Conservation (phyloP, 2,329 filamentous ascomycete genomes). For the Trichoderma asperellum region DNA sequence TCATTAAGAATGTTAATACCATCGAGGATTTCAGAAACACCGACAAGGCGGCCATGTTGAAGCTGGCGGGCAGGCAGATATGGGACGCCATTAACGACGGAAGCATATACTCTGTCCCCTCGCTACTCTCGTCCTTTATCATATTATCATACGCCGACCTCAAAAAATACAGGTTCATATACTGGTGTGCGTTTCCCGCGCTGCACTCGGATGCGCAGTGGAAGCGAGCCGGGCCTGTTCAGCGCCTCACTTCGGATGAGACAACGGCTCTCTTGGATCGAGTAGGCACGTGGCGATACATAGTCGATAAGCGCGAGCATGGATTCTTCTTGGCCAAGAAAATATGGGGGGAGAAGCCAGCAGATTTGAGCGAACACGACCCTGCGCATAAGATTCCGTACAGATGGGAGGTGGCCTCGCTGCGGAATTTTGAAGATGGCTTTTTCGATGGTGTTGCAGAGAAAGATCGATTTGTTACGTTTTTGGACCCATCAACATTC, state of each 20-base stretch:
- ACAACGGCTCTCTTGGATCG: slow-evolving; percentile 78
- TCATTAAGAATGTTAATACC: slow-evolving; percentile 95
- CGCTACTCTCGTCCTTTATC: slow-evolving; percentile 84
- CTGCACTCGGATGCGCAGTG: slow-evolving; percentile 87
- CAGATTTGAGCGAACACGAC: slow-evolving; percentile 55
- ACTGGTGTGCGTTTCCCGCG: slow-evolving; percentile 96
- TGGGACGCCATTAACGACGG: slow-evolving; percentile 98
- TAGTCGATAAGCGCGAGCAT: slow-evolving; percentile 79
- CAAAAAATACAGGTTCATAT: slow-evolving; percentile 97
- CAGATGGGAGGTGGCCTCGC: slow-evolving; percentile 75
- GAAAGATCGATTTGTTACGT: slow-evolving; percentile 81
- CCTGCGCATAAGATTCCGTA: slow-evolving; percentile 59
- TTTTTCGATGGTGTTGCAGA: slow-evolving; percentile 77
- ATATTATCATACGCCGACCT: slow-evolving; percentile 92
- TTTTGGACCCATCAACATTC: slow-evolving; percentile 93
- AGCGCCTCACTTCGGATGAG: slow-evolving; percentile 66
- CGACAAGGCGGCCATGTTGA: slow-evolving; percentile 78
- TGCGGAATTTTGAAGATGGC: slow-evolving; percentile 79
- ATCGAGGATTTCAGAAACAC: slow-evolving; percentile 87
- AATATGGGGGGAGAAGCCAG: slow-evolving; percentile 49
- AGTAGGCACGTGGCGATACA: slow-evolving; percentile 86
- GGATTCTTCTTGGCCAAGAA: slow-evolving; percentile 97
- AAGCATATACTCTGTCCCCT: slow-evolving; percentile 93
- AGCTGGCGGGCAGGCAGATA: slow-evolving; percentile 81
- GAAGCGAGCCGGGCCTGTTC: slow-evolving; percentile 63